Evolutionary conservation across 2,329 filamentous ascomycete species (phyloP).

Genomic region (Aspergillus thermomutatus): DNA sequence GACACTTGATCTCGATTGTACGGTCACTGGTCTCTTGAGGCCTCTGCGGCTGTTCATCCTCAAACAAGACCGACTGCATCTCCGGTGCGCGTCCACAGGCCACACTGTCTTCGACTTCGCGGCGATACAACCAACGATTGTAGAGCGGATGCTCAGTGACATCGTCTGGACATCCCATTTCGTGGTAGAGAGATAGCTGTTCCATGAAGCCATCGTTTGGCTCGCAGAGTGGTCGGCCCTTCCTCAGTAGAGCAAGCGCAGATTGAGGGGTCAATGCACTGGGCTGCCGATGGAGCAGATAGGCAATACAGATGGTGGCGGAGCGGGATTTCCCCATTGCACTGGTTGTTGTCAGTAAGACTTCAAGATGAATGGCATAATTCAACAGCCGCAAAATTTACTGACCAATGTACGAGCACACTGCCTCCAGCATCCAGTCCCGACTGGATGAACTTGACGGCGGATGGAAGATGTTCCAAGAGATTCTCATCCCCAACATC

Average conservation of each 20-base stretch:
- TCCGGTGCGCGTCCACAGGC: slow-evolving; percentile 77
- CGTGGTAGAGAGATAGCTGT: slow-evolving; percentile 81
- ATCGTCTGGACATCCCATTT: slow-evolving; percentile 74
- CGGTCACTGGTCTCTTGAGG: slow-evolving; percentile 19
- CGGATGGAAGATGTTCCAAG: slow-evolving; percentile 72
- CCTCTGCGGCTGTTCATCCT: slow-evolving; percentile 46
- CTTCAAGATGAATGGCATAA: slow-evolving; percentile 21
- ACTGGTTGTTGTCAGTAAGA: slow-evolving; percentile 48
- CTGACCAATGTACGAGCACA: slow-evolving; percentile 70
- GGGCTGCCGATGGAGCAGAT: slow-evolving; percentile 64
- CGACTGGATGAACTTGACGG: slow-evolving; percentile 78
- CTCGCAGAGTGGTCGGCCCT: slow-evolving; percentile 73
- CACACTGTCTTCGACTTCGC: slow-evolving; percentile 64
- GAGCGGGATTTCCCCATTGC: slow-evolving; percentile 96
- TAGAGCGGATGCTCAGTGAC: slow-evolving; percentile 71
- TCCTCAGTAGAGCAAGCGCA: slow-evolving; percentile 67
- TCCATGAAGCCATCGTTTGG: slow-evolving; percentile 90
- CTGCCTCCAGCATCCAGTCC: slow-evolving; percentile 61
- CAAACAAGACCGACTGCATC: slow-evolving; percentile 71
- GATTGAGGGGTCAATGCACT: slow-evolving; percentile 57
- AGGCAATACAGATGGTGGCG: slow-evolving; percentile 78
- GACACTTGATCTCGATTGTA: slow-evolving; percentile 70
- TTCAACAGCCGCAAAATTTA: background rate
- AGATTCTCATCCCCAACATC: slow-evolving; percentile 89
- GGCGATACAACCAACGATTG: slow-evolving; percentile 70